Base-by-base conservation (phyloP, 2,329 filamentous ascomycete species). In the Talaromyces sp. region DNA sequence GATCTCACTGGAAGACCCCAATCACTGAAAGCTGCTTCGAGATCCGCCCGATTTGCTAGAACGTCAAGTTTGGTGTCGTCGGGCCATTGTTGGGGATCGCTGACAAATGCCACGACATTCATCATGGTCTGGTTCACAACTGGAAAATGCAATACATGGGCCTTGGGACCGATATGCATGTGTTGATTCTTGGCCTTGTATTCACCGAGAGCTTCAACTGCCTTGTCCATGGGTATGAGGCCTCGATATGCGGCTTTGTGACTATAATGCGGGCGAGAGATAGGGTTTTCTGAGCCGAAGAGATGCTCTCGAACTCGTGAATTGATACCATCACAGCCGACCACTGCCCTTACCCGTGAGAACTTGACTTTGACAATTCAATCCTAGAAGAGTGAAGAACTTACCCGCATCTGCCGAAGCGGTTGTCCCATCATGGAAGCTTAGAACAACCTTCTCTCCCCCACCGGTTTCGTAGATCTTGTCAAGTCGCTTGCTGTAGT, bases 61-160 rank as follows among this genome's bases (percentile, higher is more conserved):
- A 54, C 47, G 3, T 59, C 60, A 37, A 69, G 31, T 37, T 56
- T 68, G 1, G 22, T 3, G 61, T 60, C 9, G 68, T 64, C 54
- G 11, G 52, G 43, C 45, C 62, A 57, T 11, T 50, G 27, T n/a
- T 56, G n/a, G 2, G 52, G n/a, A 22, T 57, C 52, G 14, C 39
- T 35, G 22, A 49, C 37, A 31, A 64, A 64, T 14, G 54, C 62
- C 8, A 52, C 54, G 16, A 64, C 37, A 16, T 64, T 64, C 14
- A 64, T 16, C 10, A 49, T 35, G 8, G 8, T 49, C n/a, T 57
- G 37, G 31, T 59, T 41, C 31, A 37, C 83, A 10, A 90, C 85
- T 0, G 87, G 85, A 70, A 89, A 90, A 0, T 84, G 87, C 31
- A 90, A 78, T 7, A 85, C 69, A 71, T 90, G 88, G 0, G 83